Base-by-base conservation (phyloP, 2,329 filamentous ascomycete species). In the Colletotrichum sublineola region DNA sequence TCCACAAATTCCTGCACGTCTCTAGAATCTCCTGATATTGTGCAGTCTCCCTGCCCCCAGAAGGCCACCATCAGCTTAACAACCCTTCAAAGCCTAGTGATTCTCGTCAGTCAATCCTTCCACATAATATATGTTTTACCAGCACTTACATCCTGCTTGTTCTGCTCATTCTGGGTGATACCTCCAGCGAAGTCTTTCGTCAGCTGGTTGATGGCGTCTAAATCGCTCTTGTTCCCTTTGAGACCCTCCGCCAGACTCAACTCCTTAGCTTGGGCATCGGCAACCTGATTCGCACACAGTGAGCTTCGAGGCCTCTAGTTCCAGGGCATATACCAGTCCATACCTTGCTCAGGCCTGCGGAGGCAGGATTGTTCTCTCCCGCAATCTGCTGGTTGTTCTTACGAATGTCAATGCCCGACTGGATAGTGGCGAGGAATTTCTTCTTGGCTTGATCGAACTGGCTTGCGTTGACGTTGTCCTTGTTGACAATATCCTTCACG, bases 331-430 rank as follows among this genome's bases (percentile, higher is more conserved):
- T 15, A 6, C 24, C 20, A 5, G 7, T 4, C 3, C 60, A 14
- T 68, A 76, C 76, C 40, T 48, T 75, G 8, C 58, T 67, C 7
- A 78, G 53, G 15, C 77, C 77, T 1, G 58, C 36, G 2, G 58
- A 56, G 12, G 75, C 76, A 15, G 42, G 36, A 38, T 69, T 77
- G 7, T 60, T 68, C 2, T 42, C n/a, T 12, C 71, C 65, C 6
- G 75, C 70, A 42, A 78, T 74, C 29, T 68, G 61, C 71, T 78
- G 75, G 63, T 77, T 77, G 24, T 63, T 57, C 67, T 76, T 61
- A 52, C 77, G 76, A 18, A 76, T 74, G 56, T 66, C 44, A 40
- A 77, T 77, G 55, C 77, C 77, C 18, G 72, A 73, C 44, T 76
- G 74, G 68, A 78, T 70, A 29, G 76, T 76, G 20, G 31, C 42